A percentile compares a stretch with the other conserved stretches of the same genome.
phyloP scores from a whole-genome alignment of 2,329 filamentous ascomycete genomes.

The Pseudovirgaria hyperparasitica region DNA sequence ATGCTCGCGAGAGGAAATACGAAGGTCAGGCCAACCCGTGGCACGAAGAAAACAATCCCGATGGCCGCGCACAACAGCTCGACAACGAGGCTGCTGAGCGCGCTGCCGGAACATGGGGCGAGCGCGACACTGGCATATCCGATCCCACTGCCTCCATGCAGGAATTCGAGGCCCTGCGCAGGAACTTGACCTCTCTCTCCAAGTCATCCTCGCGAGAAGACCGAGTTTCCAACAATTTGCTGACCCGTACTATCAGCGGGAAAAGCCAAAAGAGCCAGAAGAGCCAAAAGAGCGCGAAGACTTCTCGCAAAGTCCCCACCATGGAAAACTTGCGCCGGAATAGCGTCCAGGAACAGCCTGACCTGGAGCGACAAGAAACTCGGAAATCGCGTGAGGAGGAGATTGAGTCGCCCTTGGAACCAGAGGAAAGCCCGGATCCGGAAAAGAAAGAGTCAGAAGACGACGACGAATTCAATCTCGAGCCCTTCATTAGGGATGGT shows the following conservation, averaged over 20 bases:
- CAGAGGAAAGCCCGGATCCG: conserved; percentile 11
- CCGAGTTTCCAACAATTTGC: conserved; percentile 13
- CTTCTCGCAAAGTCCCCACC: too few relatives aligned
- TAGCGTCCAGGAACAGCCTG: too few relatives aligned
- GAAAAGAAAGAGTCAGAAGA: conserved; percentile 31
- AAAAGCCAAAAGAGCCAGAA: conserved; percentile 12
- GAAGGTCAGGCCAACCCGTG: too few relatives aligned
- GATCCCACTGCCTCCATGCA: conserved; percentile 43
- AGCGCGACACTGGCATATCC: conserved; percentile 43
- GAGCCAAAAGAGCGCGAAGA: not conserved
- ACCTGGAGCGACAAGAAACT: not conserved
- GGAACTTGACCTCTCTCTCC: conserved; percentile 43
- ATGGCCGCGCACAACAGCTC: too few relatives aligned
- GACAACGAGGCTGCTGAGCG: too few relatives aligned
- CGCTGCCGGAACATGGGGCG: conserved; percentile 56
- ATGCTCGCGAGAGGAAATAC: too few relatives aligned
- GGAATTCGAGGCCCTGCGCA: conserved; percentile 45
- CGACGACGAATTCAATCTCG: conserved; percentile 53
- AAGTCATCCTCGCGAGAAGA: conserved; percentile 12
- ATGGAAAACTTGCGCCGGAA: too few relatives aligned
- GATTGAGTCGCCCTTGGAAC: conserved; percentile 12
- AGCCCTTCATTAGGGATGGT: conserved; percentile 58
- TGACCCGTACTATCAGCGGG: conserved; percentile 15
- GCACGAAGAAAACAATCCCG: too few relatives aligned
- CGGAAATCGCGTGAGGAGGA: conserved; percentile 5